These are phyloP conservation scores for Mimosa bimucronata DNA, from an alignment of 306 rosid genomes.

Conservation along the genomic window DNA sequence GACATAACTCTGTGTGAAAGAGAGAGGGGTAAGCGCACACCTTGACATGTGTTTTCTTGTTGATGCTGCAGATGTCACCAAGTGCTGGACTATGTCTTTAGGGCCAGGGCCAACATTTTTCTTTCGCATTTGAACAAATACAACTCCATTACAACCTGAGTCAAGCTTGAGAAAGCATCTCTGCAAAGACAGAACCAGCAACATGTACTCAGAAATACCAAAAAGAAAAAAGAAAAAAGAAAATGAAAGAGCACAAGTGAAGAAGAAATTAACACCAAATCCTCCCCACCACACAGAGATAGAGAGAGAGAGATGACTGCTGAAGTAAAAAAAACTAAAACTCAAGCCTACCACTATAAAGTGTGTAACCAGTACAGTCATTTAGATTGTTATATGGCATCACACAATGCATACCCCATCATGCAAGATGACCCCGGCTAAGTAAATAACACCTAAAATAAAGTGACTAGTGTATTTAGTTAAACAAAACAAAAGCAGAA, in stretches of 20 bases:
- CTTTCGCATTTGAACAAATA: conserved; percentile 87
- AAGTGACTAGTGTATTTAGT: not conserved
- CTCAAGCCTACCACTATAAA: not conserved
- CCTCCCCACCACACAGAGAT: too few species aligned
- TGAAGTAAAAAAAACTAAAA: conserved; percentile 13
- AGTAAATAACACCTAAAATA: not conserved
- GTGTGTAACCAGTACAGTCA: not conserved
- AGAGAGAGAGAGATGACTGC: not conserved
- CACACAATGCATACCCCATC: not conserved
- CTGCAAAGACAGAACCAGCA: conserved; percentile 48
- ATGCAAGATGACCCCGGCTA: not conserved
- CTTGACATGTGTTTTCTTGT: conserved; percentile 92
- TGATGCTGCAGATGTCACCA: conserved; percentile 79
- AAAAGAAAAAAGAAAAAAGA: too few species aligned
- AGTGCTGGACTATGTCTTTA: conserved; percentile 68
- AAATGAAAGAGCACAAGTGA: conserved; percentile 19
- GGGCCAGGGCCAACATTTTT: conserved; percentile 75
- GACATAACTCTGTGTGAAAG: not conserved
- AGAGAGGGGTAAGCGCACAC: conserved; percentile 40
- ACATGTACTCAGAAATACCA: conserved; percentile 31
- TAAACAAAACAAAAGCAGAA: not conserved
- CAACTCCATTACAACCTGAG: conserved; percentile 89
- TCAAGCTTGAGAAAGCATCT: conserved; percentile 81
- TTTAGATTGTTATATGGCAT: not conserved
- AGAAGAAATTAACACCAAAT: conserved; percentile 22